These are phyloP conservation scores for Crucihimalaya himalaica DNA, from an alignment of 345 rosid genomes.

Conservation along the genomic window DNA sequence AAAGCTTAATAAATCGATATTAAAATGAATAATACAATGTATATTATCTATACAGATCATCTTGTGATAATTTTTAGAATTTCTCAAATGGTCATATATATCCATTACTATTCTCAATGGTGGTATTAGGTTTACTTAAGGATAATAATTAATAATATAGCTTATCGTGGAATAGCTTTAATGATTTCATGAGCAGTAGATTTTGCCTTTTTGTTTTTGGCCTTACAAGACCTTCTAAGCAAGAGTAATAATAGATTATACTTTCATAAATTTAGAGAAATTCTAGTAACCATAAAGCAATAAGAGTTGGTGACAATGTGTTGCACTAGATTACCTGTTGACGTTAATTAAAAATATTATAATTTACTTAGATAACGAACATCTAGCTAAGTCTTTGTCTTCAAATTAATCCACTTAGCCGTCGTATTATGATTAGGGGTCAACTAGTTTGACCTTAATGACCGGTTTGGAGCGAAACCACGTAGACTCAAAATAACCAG, in stretches of 20 bases:
- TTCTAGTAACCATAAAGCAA: not conserved
- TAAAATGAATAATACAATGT: not conserved
- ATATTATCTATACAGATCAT: not conserved
- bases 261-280: not conserved
- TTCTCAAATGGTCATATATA: constrained; percentile 10
- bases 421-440: not conserved
- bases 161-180: constrained; percentile 10
- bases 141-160: not conserved
- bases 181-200: not conserved
- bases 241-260: not conserved
- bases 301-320: constrained; percentile 13
- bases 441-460: constrained; percentile 26
- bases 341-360: too few species aligned
- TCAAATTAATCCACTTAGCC: not conserved
- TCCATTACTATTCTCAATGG: not conserved
- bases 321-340: not conserved
- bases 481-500: constrained; percentile 6
- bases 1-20: not conserved
- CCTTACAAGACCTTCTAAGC: constrained; percentile 18
- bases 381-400: not conserved
- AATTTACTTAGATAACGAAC: too few species aligned
- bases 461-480: constrained; percentile 5
- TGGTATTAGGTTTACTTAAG: constrained; percentile 16
- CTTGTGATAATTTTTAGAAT: not conserved
- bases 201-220: constrained; percentile 13